These are phyloP conservation scores for Plasmodium reichenowi DNA, from an alignment of 169 alveolate genomes.

Conservation along the genomic window DNA sequence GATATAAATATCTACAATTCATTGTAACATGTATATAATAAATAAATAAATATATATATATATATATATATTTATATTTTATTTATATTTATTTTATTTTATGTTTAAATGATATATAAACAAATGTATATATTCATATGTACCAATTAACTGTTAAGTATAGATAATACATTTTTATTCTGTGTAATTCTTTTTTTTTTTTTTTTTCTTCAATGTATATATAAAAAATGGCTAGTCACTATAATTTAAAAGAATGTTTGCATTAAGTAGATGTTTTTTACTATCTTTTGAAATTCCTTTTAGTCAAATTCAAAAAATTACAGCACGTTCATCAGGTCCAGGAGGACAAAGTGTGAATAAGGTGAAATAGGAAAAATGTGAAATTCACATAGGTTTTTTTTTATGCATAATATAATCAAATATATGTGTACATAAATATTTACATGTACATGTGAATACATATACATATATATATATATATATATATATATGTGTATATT, in stretches of 20 bases:
- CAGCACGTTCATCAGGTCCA: slow-evolving; percentile 86
- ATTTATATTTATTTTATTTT: background rate
- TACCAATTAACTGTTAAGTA: background rate
- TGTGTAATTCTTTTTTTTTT: too few relatives aligned
- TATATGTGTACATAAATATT: background rate
- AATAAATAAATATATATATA: background rate
- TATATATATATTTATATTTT: background rate
- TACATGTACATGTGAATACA: background rate
- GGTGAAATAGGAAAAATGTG: slow-evolving; percentile 51
- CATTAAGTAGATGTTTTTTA: slow-evolving; percentile 22
- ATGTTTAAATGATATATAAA: background rate
- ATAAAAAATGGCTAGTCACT: background rate
- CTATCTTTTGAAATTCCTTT: slow-evolving; percentile 69
- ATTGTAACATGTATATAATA: background rate
- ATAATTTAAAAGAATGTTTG: slow-evolving; percentile 29
- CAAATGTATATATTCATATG: background rate
- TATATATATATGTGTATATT: background rate
- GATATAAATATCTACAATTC: too few relatives aligned
- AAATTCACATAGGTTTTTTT: background rate
- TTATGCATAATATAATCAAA: background rate
- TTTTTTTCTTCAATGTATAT: too few relatives aligned
- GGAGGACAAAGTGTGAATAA: slow-evolving; percentile 89
- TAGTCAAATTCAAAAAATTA: slow-evolving; percentile 41
- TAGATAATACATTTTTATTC: too few relatives aligned
- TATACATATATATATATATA: background rate